Base-by-base conservation (phyloP, 371 early-diverging fungal species). In the Phascolomyces articulosus region DNA sequence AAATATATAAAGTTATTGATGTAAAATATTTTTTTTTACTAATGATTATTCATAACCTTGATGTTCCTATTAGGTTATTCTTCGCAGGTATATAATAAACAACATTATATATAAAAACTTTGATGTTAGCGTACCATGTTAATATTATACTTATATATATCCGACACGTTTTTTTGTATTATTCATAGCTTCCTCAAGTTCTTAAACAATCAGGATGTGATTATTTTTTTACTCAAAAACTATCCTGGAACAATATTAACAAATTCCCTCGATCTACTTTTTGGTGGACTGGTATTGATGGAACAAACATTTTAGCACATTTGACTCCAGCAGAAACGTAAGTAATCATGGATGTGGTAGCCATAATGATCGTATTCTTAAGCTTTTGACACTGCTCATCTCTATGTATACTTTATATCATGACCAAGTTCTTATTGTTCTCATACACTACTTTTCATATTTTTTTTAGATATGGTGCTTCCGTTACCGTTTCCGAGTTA, bases 161-260 rank as follows among this genome's bases (percentile, higher is more conserved):
- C 34, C 34, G 0, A 6, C 34, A 6, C 34, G 6, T 11, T 10
- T 31, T 34, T 34, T 34, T n/a, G n/a, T n/a, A n/a, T n/a, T n/a
- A n/a, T n/a, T n/a, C n/a, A 16, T 47, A 72, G 84, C 82, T 98
- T 28, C 99, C 99, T 13, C 99, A 98, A 82, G 92, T 98, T 24
- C 83, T 96, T 40, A 79, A 84, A 38, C 82, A 82, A 55, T 78
- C 95, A 1, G 96, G 92, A 11, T 84, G 94, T 55, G 80, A 95
- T 71, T 98, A 95, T 72, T 98, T 98, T 64, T 97, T 97, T 73
- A 98, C 99, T 4, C 99, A 98, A 69, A 98, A 98, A 75, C 78
- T 98, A 16, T 95, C 95, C 4, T 97, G 97, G 98, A 98, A 98
- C 78, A 96, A 95, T 67, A 96, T 98, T 76, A 98, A 98, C 86